Conservation (phyloP, 345 rosid genomes). For the Arabis alpina region DNA sequence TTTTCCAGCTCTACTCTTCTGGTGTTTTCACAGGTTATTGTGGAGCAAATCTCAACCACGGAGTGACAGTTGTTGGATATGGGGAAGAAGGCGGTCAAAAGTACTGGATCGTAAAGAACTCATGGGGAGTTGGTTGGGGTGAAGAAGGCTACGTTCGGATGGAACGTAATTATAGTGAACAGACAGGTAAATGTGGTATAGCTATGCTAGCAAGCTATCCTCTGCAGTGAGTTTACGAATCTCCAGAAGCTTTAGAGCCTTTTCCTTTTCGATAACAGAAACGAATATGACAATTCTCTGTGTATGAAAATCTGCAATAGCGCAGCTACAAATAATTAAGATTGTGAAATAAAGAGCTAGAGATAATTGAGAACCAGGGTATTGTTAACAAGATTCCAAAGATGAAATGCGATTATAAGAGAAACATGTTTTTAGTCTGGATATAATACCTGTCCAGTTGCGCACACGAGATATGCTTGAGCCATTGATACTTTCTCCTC, state of each 20-base stretch:
- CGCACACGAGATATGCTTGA: neutral
- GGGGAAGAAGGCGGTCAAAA: constrained; percentile 53
- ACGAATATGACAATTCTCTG: constrained; percentile 8
- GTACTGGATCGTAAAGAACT: constrained; percentile 88
- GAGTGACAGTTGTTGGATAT: constrained; percentile 79
- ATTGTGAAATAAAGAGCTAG: constrained; percentile 32
- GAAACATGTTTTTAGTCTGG: neutral
- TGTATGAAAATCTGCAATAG: constrained; percentile 39
- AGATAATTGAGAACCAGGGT: constrained; percentile 21
- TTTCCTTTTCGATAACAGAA: constrained; percentile 17
- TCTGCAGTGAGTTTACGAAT: constrained; percentile 42
- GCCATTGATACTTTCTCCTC: neutral
- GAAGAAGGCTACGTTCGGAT: constrained; percentile 80
- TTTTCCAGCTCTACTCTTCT: constrained; percentile 65
- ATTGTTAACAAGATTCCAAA: constrained; percentile 2
- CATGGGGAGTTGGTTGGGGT: constrained; percentile 92
- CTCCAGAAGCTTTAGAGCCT: constrained; percentile 30
- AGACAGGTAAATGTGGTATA: constrained; percentile 73
- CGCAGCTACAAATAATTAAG: constrained; percentile 33
- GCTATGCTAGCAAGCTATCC: constrained; percentile 81
- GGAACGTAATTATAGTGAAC: constrained; percentile 46
- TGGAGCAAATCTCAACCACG: constrained; percentile 68
- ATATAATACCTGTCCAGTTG: constrained; percentile 20
- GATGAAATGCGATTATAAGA: constrained; percentile 15
- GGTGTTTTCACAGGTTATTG: constrained; percentile 75